Evolutionary conservation across 495 filamentous ascomycete genomes (phyloP).

Genomic region (Sporormia fimetaria): DNA sequence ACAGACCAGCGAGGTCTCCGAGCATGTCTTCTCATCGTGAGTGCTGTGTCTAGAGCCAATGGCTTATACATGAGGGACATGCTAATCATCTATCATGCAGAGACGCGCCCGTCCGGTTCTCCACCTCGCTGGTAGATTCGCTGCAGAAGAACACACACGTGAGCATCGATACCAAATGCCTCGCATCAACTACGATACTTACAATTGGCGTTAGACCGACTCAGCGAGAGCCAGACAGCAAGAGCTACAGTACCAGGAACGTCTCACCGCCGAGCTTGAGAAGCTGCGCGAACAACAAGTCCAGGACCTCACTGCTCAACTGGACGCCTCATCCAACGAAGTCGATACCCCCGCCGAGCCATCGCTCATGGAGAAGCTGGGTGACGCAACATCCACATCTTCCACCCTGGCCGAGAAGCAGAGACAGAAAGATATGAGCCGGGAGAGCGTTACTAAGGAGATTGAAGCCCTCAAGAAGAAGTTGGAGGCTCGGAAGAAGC

Average conservation of each 20-base stretch:
- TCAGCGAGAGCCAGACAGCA: constrained; percentile 67
- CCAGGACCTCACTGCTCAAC: constrained; percentile 49
- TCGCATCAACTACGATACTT: background rate
- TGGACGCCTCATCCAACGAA: constrained; percentile 37
- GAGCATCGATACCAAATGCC: background rate
- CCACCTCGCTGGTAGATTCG: constrained; percentile 66
- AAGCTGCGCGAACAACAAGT: constrained; percentile 51
- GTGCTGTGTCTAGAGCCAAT: constrained; percentile 11
- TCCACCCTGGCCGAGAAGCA: constrained; percentile 35
- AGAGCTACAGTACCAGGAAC: constrained; percentile 80
- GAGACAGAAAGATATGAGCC: constrained; percentile 37
- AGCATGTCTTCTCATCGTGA: constrained; percentile 35
- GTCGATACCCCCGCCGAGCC: constrained; percentile 27
- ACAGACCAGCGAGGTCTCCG: constrained; percentile 22
- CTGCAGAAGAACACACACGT: constrained; percentile 82
- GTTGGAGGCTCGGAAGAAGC: constrained; percentile 62
- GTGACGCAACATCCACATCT: constrained; percentile 39
- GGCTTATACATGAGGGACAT: background rate
- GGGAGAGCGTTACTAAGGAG: constrained; percentile 48
- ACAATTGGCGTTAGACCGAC: constrained; percentile 53
- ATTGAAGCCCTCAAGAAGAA: constrained; percentile 62
- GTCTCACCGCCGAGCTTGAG: constrained; percentile 74
- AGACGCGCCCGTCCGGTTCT: constrained; percentile 74
- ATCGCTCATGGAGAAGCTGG: constrained; percentile 31
- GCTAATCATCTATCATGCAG: constrained; percentile 37